phyloP scores from a whole-genome alignment of 2,329 filamentous ascomycete species.

The Aspergillus fumigatiaffinis region DNA sequence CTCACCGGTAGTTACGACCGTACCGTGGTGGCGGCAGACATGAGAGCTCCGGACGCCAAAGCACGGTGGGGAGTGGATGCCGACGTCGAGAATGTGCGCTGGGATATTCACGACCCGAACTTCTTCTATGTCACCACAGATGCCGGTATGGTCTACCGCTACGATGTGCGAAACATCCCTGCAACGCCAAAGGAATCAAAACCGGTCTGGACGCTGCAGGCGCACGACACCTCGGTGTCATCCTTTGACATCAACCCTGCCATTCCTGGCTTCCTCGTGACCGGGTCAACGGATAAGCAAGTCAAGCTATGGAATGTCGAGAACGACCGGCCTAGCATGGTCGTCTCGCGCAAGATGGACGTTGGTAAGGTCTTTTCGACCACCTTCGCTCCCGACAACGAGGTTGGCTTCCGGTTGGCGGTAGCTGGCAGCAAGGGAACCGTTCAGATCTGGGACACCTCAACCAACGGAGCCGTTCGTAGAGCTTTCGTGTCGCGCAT shows the following conservation, averaged over 20 bases:
- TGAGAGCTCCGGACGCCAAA: constrained; percentile 84
- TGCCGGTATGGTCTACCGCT: constrained; percentile 84
- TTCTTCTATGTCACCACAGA: constrained; percentile 96
- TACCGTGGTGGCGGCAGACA: constrained; percentile 90
- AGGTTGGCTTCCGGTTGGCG: constrained; percentile 86
- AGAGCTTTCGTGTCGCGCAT: constrained; percentile 75
- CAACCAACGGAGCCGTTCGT: constrained; percentile 84
- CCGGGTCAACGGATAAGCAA: constrained; percentile 87
- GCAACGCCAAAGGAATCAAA: constrained; percentile 70
- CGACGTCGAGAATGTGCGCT: constrained; percentile 87
- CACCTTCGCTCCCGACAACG: constrained; percentile 80
- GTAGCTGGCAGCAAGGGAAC: constrained; percentile 92
- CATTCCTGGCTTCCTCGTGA: constrained; percentile 89
- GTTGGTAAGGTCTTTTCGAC: constrained; percentile 94
- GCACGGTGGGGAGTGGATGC: constrained; percentile 91
- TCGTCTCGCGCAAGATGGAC: constrained; percentile 85
- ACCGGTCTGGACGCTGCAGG: constrained; percentile 90
- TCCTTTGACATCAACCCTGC: constrained; percentile 87
- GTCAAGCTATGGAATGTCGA: constrained; percentile 97
- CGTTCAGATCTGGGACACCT: constrained; percentile 94
- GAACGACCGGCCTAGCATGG: constrained; percentile 76
- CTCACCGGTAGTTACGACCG: constrained; percentile 93
- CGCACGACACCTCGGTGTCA: constrained; percentile 87
- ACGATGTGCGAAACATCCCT: constrained; percentile 76
- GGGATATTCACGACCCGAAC: constrained; percentile 90